Evolutionary conservation across 2,329 filamentous ascomycete species (phyloP).

Genomic region (Fusarium illudens): DNA sequence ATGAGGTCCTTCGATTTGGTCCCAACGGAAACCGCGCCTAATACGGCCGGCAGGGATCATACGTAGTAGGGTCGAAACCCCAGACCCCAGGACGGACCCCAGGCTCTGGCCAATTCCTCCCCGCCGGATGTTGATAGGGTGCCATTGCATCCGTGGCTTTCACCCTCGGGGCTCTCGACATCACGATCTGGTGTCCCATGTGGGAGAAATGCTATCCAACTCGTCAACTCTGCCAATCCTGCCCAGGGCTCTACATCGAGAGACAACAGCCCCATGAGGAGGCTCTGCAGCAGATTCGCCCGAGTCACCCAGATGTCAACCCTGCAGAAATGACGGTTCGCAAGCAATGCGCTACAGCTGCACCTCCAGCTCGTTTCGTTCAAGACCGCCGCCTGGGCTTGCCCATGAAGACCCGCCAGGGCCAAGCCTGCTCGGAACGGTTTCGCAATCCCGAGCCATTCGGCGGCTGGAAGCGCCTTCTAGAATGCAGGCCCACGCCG

Average conservation of each 20-base stretch:
- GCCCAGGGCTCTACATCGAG: background rate
- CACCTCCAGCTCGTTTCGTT: conserved; percentile 22
- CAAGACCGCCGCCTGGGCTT: conserved; percentile 25
- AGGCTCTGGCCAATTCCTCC: conserved; percentile 10
- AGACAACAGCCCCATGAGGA: background rate
- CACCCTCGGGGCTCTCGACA: background rate
- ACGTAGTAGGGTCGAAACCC: conserved; percentile 12
- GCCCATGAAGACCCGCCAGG: conserved; percentile 19
- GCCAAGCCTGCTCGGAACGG: conserved; percentile 20
- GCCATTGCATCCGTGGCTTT: conserved; percentile 18
- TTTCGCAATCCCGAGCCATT: conserved; percentile 11
- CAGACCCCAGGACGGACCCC: conserved; percentile 26
- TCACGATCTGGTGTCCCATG: conserved; percentile 19
- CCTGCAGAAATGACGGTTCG: conserved; percentile 24
- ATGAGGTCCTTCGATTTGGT: conserved; percentile 14
- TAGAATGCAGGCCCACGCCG: conserved; percentile 23
- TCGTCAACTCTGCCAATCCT: background rate
- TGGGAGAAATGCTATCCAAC: background rate
- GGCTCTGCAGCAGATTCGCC: background rate
- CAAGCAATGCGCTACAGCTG: conserved; percentile 31
- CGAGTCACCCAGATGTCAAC: conserved; percentile 8
- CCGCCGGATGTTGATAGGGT: conserved; percentile 20
- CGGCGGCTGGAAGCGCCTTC: conserved; percentile 14
- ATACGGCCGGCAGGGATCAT: conserved; percentile 22
- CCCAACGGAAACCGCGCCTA: conserved; percentile 9